These are phyloP conservation scores for Thalassia testudinum DNA, from an alignment of 116 monocot species.

Conservation along the genomic window DNA sequence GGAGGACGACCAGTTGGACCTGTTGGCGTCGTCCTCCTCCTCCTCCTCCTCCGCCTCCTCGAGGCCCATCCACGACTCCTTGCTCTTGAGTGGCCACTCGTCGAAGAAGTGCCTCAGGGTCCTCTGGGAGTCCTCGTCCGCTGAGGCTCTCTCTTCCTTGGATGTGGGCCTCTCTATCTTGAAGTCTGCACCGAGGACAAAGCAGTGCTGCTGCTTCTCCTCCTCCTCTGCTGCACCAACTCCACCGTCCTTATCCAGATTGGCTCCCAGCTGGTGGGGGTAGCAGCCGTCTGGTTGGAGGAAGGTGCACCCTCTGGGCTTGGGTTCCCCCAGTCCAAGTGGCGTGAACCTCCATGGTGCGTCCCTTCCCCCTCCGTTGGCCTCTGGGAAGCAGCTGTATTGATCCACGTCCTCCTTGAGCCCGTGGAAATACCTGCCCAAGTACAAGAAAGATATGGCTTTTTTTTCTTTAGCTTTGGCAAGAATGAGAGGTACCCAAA, in stretches of 20 bases:
- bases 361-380: constrained; percentile 4
- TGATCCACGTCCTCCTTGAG: constrained; percentile 31
- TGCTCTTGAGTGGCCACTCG: constrained; percentile 50
- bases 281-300: constrained; percentile 1
- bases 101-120: constrained; percentile 55
- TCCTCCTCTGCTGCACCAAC: background rate
- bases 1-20: constrained; percentile 9
- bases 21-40: background rate
- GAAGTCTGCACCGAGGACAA: constrained; percentile 63
- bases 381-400: constrained; percentile 19
- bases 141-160: background rate
- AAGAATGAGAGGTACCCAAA: background rate
- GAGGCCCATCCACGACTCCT: constrained; percentile 28
- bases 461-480: background rate
- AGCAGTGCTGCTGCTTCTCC: constrained; percentile 44
- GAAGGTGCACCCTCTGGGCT: constrained; percentile 9
- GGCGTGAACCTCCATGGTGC: constrained; percentile 28
- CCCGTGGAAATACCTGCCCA: constrained; percentile 35
- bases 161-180: constrained; percentile 15
- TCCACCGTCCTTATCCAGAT: background rate
- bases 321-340: constrained; percentile 27
- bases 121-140: constrained; percentile 19
- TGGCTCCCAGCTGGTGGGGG: constrained; percentile 1
- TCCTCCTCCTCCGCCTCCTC: background rate
- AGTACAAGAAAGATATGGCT: background rate